Evolutionary conservation across 75 land plant species (phyloP).

Genomic region (Gnetum montanum): DNA sequence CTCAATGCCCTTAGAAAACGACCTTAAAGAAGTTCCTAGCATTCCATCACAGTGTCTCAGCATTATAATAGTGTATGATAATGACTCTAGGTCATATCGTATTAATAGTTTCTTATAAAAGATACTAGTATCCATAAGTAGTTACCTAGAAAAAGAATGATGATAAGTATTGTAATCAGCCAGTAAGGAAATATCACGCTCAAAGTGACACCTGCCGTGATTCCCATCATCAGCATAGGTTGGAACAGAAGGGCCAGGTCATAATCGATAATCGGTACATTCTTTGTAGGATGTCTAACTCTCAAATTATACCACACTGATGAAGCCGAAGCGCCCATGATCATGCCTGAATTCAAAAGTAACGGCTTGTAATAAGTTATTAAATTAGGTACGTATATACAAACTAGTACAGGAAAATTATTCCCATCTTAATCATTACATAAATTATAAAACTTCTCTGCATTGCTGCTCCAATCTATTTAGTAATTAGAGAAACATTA

Average conservation of each 20-base stretch:
- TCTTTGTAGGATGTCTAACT: slow-evolving; percentile 47
- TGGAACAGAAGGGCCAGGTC: slow-evolving; percentile 75
- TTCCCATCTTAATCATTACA: neutral
- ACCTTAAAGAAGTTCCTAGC: slow-evolving; percentile 66
- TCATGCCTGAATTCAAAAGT: slow-evolving; percentile 49
- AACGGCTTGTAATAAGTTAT: neutral
- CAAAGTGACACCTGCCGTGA: slow-evolving; percentile 65
- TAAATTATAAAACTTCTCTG: neutral
- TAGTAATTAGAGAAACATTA: neutral
- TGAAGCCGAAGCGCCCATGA: slow-evolving; percentile 76
- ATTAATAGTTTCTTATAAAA: neutral
- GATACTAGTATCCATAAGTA: no score
- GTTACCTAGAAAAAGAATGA: slow-evolving; percentile 56
- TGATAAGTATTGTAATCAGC: slow-evolving; percentile 75
- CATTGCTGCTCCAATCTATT: neutral
- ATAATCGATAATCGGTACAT: slow-evolving; percentile 66
- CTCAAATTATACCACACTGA: slow-evolving; percentile 73
- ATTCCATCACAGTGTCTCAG: neutral
- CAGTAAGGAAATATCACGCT: slow-evolving; percentile 83
- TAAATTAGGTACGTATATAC: neutral
- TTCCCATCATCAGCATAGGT: slow-evolving; percentile 84
- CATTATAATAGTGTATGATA: neutral
- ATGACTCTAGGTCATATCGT: neutral
- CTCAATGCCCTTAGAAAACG: slow-evolving; percentile 43
- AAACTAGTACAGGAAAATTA: neutral